Base-by-base conservation (phyloP, 2,329 filamentous ascomycete genomes). In the Chlorencoelia australis region DNA sequence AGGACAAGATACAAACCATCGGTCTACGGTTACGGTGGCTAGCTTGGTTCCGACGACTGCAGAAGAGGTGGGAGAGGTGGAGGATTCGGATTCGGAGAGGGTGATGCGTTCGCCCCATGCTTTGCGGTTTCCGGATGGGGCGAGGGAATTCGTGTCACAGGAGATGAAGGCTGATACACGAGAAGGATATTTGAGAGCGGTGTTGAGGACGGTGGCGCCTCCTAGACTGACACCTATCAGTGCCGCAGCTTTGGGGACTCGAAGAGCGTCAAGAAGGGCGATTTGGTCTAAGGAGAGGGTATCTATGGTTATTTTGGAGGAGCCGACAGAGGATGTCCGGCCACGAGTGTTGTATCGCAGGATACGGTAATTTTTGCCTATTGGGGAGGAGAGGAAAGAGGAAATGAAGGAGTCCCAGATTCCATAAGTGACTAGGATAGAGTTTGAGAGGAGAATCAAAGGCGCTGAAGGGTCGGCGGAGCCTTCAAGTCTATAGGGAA, bases 181-280 rank as follows among this genome's bases (percentile, higher is more conserved):
- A 1, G 62, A 44, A 0, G 82, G 79, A 49, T 83, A 69, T 26
- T 67, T 67, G 33, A 93, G 70, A 0, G 81, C 79, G 34, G 82
- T 77, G 54, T 81, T 79, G 33, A 91, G 69, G 1, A 79, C 69
- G 1, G 85, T 91, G 2, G 80, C 83, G 35, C 86, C 86, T 44
- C 86, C 86, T 56, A 91, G 75, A 22, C 78, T 84, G 3, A 93
- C 85, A 14, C 86, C 86, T 14, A 91, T 64, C 0, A 89, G 63
- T 0, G 72, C 67, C 21, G 79, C 72, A 0, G 82, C 73, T 50
- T 72, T 71, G 7, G 70, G 65, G 27, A 88, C 76, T 32, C 82
- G 73, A 19, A 93, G 67, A 0, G 79, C 74, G 35, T 78, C 67
- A 3, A 93, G 71, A 1, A 94, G 57, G 0, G 65, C 58, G 24